A percentile compares a stretch with the other conserved stretches of the same genome.
phyloP scores from a whole-genome alignment of 2,329 filamentous ascomycete species.

The Knufia petricola region DNA sequence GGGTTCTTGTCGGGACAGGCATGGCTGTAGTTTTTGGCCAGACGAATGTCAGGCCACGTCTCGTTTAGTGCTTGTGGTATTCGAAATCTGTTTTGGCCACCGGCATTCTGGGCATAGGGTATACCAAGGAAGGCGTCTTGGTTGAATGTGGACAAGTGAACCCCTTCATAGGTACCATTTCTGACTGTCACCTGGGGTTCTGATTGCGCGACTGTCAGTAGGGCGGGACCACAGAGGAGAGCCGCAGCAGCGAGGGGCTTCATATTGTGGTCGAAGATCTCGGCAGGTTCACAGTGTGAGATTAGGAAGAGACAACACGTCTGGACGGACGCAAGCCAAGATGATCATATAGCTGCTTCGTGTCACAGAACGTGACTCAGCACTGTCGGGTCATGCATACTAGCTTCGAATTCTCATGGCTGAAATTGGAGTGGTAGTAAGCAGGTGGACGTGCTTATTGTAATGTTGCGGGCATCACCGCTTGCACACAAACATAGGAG shows the following conservation, averaged over 20 bases:
- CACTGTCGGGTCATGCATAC: no score
- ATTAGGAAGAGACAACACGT: background rate
- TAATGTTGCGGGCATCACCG: background rate
- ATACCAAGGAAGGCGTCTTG: slow-evolving; percentile 37
- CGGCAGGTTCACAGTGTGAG: background rate
- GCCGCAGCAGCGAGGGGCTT: background rate
- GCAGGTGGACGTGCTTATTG: no score
- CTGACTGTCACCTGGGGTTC: slow-evolving; percentile 9
- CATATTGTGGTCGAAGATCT: background rate
- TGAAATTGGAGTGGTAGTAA: no score
- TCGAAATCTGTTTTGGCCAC: slow-evolving; percentile 44
- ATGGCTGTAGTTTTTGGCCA: slow-evolving; percentile 38
- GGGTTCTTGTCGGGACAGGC: slow-evolving; percentile 40
- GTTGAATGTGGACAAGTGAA: slow-evolving; percentile 31
- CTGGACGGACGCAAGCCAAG: background rate
- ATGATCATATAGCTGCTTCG: no score
- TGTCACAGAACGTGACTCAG: no score
- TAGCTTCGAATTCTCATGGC: no score
- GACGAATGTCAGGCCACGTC: slow-evolving; percentile 33
- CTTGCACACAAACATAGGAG: background rate
- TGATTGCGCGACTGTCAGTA: background rate
- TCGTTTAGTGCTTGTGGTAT: slow-evolving; percentile 41
- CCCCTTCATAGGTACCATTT: slow-evolving; percentile 42
- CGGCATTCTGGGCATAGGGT: slow-evolving; percentile 31
- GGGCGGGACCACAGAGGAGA: background rate